Evolutionary conservation across 2,329 filamentous ascomycete species (phyloP).

Genomic region (Venturia effusa): DNA sequence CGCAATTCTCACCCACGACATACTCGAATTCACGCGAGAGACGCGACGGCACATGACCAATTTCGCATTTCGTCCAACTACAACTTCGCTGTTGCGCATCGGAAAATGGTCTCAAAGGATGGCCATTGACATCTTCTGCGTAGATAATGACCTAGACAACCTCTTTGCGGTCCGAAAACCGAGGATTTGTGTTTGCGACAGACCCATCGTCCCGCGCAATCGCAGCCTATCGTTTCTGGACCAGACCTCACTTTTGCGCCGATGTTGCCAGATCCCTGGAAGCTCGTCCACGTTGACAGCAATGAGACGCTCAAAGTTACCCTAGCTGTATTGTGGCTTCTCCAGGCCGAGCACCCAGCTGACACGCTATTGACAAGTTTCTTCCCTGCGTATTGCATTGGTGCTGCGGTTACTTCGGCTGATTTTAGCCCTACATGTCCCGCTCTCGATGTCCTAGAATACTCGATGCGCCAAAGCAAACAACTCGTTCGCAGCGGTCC

Average conservation of each 20-base stretch:
- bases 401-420: neutral
- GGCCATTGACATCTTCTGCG: neutral
- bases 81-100: neutral
- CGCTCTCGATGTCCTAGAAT: neutral
- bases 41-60: neutral
- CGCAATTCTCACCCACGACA: neutral
- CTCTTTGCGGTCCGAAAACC: neutral
- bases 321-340: neutral
- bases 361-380: neutral
- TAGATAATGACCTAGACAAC: neutral
- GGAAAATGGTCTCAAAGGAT: neutral
- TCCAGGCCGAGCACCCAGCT: neutral
- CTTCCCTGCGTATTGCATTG: neutral
- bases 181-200: neutral
- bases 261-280: neutral
- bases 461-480: neutral
- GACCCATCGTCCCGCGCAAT: neutral
- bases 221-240: neutral
- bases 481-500: neutral
- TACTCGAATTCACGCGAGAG: neutral
- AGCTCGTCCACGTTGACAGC: neutral
- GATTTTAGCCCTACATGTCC: neutral
- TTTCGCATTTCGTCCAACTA: neutral
- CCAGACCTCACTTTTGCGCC: slow-evolving; percentile 2
- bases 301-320: neutral